Percentiles rank a stretch among this genome's conserved stretches.
phyloP scores from a whole-genome alignment of 257 asterid species.

The Solanum ossicruentum region DNA sequence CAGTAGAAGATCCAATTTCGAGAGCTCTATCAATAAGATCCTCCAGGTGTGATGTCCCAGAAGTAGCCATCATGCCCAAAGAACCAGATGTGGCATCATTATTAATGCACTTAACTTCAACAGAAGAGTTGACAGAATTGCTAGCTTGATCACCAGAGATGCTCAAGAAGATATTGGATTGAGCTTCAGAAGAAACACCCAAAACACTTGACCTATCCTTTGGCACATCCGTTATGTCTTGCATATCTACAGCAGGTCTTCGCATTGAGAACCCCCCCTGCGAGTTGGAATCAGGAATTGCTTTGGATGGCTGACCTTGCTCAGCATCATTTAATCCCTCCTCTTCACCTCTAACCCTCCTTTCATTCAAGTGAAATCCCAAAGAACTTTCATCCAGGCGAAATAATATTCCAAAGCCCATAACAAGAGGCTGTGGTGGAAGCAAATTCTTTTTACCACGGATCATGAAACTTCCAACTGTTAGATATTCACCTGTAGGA shows the following conservation, averaged over 20 bases:
- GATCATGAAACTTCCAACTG: slow-evolving; percentile 99
- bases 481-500: slow-evolving; percentile 96
- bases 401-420: slow-evolving; percentile 95
- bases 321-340: slow-evolving; percentile 59
- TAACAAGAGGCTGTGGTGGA: slow-evolving; percentile 89
- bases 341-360: slow-evolving; percentile 95
- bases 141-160: slow-evolving; percentile 16
- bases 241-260: slow-evolving; percentile 22
- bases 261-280: slow-evolving; percentile 48
- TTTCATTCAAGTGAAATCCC: slow-evolving; percentile 96
- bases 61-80: slow-evolving; percentile 20
- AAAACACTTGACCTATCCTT: slow-evolving; percentile 12
- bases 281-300: slow-evolving; percentile 56
- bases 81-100: slow-evolving; percentile 18
- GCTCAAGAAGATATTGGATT: slow-evolving; percentile 11
- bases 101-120: slow-evolving; percentile 11
- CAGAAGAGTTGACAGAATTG: slow-evolving; percentile 13
- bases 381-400: slow-evolving; percentile 95
- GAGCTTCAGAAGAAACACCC: slow-evolving; percentile 15
- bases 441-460: slow-evolving; percentile 98
- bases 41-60: slow-evolving; percentile 52
- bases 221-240: slow-evolving; percentile 14
- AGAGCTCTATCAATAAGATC: slow-evolving; percentile 92
- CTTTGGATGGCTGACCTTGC: slow-evolving; percentile 43
- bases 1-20: slow-evolving; percentile 73